Evolutionary conservation across 2,329 filamentous ascomycete genomes (phyloP).

Genomic region (Fusarium domesticum): DNA sequence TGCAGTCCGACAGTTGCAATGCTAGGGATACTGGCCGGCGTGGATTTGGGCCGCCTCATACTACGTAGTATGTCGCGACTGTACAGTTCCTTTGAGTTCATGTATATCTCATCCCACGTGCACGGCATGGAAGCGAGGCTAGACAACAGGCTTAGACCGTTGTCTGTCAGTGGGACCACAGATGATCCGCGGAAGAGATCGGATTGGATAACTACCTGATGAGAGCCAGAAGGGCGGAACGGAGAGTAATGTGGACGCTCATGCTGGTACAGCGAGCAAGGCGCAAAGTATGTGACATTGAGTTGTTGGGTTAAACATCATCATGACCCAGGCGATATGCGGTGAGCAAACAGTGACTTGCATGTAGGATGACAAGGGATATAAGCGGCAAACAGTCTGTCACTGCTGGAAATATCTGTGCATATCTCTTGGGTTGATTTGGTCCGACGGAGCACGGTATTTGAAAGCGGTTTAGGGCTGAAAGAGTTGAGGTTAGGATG

Average conservation of each 20-base stretch:
- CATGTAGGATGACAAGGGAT: neutral
- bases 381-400: neutral
- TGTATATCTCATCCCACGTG: neutral
- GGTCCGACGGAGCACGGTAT: no score
- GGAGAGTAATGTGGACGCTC: neutral
- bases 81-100: no score
- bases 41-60: no score
- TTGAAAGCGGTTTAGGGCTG: no score
- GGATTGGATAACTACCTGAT: neutral
- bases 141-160: neutral
- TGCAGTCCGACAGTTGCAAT: neutral
- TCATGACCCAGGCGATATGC: neutral
- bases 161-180: neutral
- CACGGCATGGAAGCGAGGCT: no score
- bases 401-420: no score
- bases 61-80: no score
- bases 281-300: no score
- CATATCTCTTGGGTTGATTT: no score
- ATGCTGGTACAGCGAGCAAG: neutral
- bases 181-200: neutral
- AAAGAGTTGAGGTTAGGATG: no score
- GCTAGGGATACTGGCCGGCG: neutral
- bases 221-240: neutral
- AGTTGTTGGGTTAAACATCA: neutral
- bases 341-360: neutral